Base-by-base conservation (phyloP, 306 rosid species). In the Hippophae gyantsensis region DNA sequence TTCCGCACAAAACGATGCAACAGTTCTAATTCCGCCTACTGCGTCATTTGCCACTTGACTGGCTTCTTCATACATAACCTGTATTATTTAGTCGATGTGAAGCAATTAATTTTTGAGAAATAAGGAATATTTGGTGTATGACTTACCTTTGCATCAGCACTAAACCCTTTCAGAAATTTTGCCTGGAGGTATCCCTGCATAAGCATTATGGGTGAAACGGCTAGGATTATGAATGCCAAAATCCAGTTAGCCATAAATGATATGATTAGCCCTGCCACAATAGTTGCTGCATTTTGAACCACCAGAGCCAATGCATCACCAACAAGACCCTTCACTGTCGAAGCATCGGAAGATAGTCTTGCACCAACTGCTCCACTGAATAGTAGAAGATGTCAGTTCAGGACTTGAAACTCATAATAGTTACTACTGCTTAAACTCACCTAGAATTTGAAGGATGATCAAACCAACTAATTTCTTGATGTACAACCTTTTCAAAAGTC, bases 1-100 rank as follows among this genome's bases (percentile, higher is more conserved):
- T 58, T 89, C 96, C n/a, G 96, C 81, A 60, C 94, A 83, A 74
- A 89, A 89, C 59, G 94, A 85, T 59, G 90, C 96, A 43, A 89
- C 84, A 2, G 96, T 89, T 79, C 96, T 70, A n/a, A 89, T 85
- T 81, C 94, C 75, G 46, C 94, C 70, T n/a, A 89, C 93, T 2
- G 96, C 96, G 55, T 89, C 96, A 58, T 69, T 89, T 61, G 94
- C 96, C 49, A 89, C 86, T 47, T 89, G 90, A 66, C 96, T 83
- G 13, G 96, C 94, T 66, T 89, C 90, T 77, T 89, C 96, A 73
- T 85, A 89, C 88, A 75, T 77, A 52, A 69, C 65, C 90, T 88
- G 55, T 48, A 32, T 48, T 2, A 3, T 46, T 50, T 48, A 2
- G 10, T 4, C 52, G 3, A 12, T 5, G 13, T 6, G 6, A 13